Percentiles rank a stretch among this genome's conserved stretches.
Evolutionary conservation across 768 basidiomycete species (phyloP).

Genomic region (Phaffia australis): DNA sequence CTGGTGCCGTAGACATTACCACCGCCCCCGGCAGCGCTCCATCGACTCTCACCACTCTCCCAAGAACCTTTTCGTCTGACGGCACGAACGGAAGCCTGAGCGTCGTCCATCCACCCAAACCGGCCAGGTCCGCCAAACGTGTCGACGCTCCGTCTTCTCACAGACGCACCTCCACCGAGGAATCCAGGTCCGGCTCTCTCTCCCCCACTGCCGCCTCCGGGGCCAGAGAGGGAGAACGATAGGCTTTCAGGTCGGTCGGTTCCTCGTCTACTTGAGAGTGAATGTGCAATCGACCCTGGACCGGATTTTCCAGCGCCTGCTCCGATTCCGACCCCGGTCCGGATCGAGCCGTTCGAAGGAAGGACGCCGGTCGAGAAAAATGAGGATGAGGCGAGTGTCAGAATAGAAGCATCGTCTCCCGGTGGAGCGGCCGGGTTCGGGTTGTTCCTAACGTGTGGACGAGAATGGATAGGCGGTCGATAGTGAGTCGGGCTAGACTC

Average conservation of each 20-base stretch:
- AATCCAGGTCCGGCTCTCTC: background rate
- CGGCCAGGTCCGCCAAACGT: background rate
- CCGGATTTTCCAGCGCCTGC: background rate
- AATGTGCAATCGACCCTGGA: background rate
- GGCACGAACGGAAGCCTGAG: slow-evolving; percentile 12
- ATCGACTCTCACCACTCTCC: slow-evolving; percentile 18
- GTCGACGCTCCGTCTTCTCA: slow-evolving; percentile 7
- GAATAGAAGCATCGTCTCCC: slow-evolving; percentile 76
- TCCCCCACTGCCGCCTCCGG: background rate
- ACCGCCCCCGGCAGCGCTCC: slow-evolving; percentile 15
- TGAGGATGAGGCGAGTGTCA: slow-evolving; percentile 88
- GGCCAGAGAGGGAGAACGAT: slow-evolving; percentile 1
- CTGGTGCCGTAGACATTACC: background rate
- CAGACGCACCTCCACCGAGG: no score
- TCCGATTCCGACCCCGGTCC: background rate
- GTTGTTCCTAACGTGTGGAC: slow-evolving; percentile 91
- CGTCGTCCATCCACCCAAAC: slow-evolving; percentile 2
- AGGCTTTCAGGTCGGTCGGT: slow-evolving; percentile 2
- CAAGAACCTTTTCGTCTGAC: slow-evolving; percentile 18
- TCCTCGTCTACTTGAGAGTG: slow-evolving; percentile 11
- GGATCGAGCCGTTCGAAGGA: slow-evolving; percentile 1
- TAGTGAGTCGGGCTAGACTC: background rate
- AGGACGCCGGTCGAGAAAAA: slow-evolving; percentile 40
- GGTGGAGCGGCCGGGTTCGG: slow-evolving; percentile 86
- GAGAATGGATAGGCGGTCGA: slow-evolving; percentile 59